phyloP scores from a whole-genome alignment of 148 eudicot species.

The Mesembryanthemum crystallinum region DNA sequence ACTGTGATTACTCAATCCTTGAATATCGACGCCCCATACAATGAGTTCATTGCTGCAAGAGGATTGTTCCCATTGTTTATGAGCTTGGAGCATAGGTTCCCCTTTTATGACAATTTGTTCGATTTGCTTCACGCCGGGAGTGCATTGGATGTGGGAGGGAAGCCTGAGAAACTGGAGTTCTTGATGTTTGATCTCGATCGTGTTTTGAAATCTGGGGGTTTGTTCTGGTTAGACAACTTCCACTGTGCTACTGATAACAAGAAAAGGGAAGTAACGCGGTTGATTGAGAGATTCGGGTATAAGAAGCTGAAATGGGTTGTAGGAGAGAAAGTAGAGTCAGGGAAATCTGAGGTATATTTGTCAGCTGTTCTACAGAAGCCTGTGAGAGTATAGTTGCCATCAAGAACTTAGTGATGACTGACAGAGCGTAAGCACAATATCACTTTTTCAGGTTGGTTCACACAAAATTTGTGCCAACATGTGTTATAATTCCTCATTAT shows the following conservation, averaged over 20 bases:
- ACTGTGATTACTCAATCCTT: conserved; percentile 62
- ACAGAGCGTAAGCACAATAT: conserved; percentile 15
- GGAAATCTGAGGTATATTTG: conserved; percentile 68
- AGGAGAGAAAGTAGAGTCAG: conserved; percentile 68
- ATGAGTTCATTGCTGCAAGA: conserved; percentile 80
- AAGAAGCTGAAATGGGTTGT: conserved; percentile 97
- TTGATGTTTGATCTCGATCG: conserved; percentile 91
- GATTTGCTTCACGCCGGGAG: conserved; percentile 77
- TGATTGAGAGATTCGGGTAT: conserved; percentile 87
- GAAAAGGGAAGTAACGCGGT: conserved; percentile 56
- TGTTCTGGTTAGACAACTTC: conserved; percentile 89
- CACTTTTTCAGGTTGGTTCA: conserved; percentile 11
- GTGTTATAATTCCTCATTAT: conserved; percentile 3
- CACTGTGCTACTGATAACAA: conserved; percentile 72
- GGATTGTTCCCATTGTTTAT: conserved; percentile 81
- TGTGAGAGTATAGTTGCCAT: conserved; percentile 47
- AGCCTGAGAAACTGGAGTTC: conserved; percentile 83
- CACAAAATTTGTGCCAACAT: conserved; percentile 8
- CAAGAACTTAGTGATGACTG: conserved; percentile 7
- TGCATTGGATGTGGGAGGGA: conserved; percentile 76
- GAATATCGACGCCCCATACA: conserved; percentile 71
- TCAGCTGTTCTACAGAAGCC: conserved; percentile 97
- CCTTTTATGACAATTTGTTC: conserved; percentile 72
- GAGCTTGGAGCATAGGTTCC: conserved; percentile 83
- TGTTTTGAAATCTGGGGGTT: conserved; percentile 73